phyloP scores from a whole-genome alignment of 2,329 filamentous ascomycete genomes.

The Diaporthe humulicola region DNA sequence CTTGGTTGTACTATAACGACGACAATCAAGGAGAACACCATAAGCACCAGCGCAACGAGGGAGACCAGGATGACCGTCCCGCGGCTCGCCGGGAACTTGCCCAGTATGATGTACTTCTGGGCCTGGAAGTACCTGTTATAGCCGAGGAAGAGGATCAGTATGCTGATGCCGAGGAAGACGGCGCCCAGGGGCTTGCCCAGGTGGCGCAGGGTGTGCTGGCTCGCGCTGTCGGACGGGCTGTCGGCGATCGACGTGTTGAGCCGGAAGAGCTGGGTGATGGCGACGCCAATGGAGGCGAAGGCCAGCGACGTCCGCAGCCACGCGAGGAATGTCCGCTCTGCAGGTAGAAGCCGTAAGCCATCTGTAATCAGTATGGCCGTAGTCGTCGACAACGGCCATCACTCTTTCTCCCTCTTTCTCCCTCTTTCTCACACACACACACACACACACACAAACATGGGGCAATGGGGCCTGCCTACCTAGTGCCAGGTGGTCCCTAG shows the following conservation, averaged over 20 bases:
- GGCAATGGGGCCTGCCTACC: slow-evolving; percentile 61
- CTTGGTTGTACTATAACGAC: slow-evolving; percentile 31
- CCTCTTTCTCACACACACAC: background rate
- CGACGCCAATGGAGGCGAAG: slow-evolving; percentile 86
- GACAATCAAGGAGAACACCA: slow-evolving; percentile 65
- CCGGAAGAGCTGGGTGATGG: slow-evolving; percentile 86
- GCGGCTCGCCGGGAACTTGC: slow-evolving; percentile 65
- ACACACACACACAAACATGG: background rate
- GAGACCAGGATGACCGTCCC: slow-evolving; percentile 81
- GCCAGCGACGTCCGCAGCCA: slow-evolving; percentile 87
- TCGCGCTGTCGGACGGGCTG: slow-evolving; percentile 47
- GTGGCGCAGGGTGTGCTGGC: slow-evolving; percentile 64
- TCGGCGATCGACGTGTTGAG: slow-evolving; percentile 76
- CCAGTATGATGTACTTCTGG: slow-evolving; percentile 83
- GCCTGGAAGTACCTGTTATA: slow-evolving; percentile 84
- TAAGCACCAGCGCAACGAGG: slow-evolving; percentile 73
- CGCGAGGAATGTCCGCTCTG: slow-evolving; percentile 87
- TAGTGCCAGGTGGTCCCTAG: slow-evolving; percentile 83
- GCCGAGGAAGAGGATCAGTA: slow-evolving; percentile 80
- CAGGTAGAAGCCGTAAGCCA: slow-evolving; percentile 22
- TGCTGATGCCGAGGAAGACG: slow-evolving; percentile 81
- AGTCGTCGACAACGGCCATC: background rate
- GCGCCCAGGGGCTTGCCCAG: slow-evolving; percentile 82
- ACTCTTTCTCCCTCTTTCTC: background rate
- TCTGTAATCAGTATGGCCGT: background rate